A percentile compares a stretch with the other conserved stretches of the same genome.
These are phyloP conservation scores for Sporisorium exsertum DNA, from an alignment of 1,284 basidiomycete genomes.

Conservation along the genomic window DNA sequence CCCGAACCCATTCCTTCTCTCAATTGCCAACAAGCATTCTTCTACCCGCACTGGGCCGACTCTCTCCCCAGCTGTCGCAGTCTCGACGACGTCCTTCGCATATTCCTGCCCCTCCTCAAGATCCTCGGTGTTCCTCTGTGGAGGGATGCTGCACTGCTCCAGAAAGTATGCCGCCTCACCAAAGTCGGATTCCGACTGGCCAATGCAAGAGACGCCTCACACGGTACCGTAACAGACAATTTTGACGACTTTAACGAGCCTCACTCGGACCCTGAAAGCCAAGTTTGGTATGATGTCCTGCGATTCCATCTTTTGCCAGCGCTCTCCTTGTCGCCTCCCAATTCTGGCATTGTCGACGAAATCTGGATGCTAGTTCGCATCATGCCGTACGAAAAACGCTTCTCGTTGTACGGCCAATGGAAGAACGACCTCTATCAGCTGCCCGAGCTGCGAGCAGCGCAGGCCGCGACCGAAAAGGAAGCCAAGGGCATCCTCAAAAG, in stretches of 20 bases:
- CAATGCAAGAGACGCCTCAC: slow-evolving; percentile 18
- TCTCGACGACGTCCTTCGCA: slow-evolving; percentile 41
- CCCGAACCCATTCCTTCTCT: slow-evolving; percentile 58
- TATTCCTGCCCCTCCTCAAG: slow-evolving; percentile 62
- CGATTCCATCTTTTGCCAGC: slow-evolving; percentile 87
- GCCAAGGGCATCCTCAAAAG: slow-evolving; percentile 68
- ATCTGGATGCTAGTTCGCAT: slow-evolving; percentile 76
- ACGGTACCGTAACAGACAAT: slow-evolving; percentile 8
- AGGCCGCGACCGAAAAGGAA: slow-evolving; percentile 73
- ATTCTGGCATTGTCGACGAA: slow-evolving; percentile 75
- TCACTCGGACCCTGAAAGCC: slow-evolving; percentile 55
- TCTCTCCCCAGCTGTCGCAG: slow-evolving; percentile 44
- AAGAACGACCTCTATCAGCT: slow-evolving; percentile 75
- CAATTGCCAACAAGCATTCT: slow-evolving; percentile 55
- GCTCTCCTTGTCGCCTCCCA: slow-evolving; percentile 80
- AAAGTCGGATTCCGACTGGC: slow-evolving; percentile 46
- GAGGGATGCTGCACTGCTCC: slow-evolving; percentile 46
- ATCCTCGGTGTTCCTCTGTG: slow-evolving; percentile 58
- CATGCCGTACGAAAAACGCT: slow-evolving; percentile 83
- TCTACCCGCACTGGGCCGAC: slow-evolving; percentile 59
- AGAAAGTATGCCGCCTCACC: slow-evolving; percentile 61
- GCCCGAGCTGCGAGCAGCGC: slow-evolving; percentile 69
- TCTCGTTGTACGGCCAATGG: slow-evolving; percentile 96
- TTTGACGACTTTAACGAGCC: slow-evolving; percentile 32
- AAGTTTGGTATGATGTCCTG: slow-evolving; percentile 81